Evolutionary conservation across 495 filamentous ascomycete species (phyloP), one percentile per base, ranked within the genome.

Genomic region (Neurospora sp.): DNA sequence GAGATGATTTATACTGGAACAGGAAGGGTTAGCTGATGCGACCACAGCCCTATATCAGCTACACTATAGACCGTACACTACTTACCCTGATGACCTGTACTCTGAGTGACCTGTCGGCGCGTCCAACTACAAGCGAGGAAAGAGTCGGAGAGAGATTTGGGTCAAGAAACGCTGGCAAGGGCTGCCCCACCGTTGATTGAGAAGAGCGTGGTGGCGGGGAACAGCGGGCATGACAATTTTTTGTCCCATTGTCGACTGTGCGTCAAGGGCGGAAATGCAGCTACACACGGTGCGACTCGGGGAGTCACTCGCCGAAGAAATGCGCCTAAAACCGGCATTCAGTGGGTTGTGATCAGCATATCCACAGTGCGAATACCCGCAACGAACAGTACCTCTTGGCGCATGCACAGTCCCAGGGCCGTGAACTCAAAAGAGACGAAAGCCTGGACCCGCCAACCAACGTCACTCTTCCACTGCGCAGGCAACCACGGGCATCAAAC

Each of bases 181-280:
- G 39, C 69, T 80, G 77, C 79, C 79, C 79, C 79, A 80, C 79
- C 77, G 79, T 74, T 44, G 70, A 42, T 70, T 54, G 75, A 72
- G 75, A 39, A 20, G 72, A 9, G 12, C 2, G 62, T 39, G 10
- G 54, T 73, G 75, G 78, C 79, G 77, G 79, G 78, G 78, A 77
- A 77, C 66, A n/a, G n/a, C n/a, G n/a, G n/a, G n/a, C n/a, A 76
- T 71, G 74, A 74, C 54, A 66, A 66, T 66, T 35, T 76, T 41
- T 41, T 31, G 10, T 39, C 39, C 72, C 60, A 70, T 72, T 27
- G 6, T 37, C 4, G 14, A 70, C 72, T 16, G 72, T 37, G 60
- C 14, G 39, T 11, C 2, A 9, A 6, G n/a, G n/a, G 41, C 38
- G 35, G 10, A 5, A 23, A n/a, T 23, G 9, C 9, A 14, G 14